Percentiles rank a stretch among this genome's conserved stretches.
These are phyloP conservation scores for Pichia scutulata DNA, from an alignment of 805 yeast species.

Conservation along the genomic window DNA sequence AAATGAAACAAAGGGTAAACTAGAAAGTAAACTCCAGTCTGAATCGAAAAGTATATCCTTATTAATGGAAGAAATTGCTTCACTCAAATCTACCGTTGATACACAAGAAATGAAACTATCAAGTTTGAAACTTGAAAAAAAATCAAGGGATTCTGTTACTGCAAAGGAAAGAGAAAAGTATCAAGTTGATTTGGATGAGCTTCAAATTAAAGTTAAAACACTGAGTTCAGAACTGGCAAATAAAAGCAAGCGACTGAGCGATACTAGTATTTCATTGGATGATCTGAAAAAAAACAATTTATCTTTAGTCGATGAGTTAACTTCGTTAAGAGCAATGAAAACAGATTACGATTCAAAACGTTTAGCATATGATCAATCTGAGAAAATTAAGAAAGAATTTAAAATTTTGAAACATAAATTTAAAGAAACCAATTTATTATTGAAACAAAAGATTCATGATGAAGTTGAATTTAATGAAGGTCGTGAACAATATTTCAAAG, in stretches of 20 bases:
- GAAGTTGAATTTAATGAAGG: constrained; percentile 36
- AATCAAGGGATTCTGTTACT: constrained; percentile 1
- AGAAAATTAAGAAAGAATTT: constrained; percentile 24
- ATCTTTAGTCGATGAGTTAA: constrained; percentile 22
- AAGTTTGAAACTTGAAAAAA: constrained; percentile 9
- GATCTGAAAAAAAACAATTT: neutral
- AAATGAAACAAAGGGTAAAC: neutral
- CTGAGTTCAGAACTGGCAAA: constrained; percentile 30
- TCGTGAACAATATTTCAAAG: constrained; percentile 35
- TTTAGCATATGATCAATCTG: constrained; percentile 23
- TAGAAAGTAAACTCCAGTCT: constrained; percentile 7
- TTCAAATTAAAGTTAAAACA: constrained; percentile 1
- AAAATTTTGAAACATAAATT: constrained; percentile 40
- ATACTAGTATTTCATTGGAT: neutral
- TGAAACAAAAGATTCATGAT: constrained; percentile 36
- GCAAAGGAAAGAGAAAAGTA: constrained; percentile 1
- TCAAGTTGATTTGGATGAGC: constrained; percentile 2
- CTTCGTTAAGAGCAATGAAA: constrained; percentile 30
- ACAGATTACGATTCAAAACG: constrained; percentile 14
- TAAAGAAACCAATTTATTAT: constrained; percentile 32
- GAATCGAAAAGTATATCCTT: constrained; percentile 8
- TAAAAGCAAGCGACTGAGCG: neutral
- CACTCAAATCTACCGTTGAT: constrained; percentile 22
- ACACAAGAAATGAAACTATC: constrained; percentile 30
- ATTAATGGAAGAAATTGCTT: constrained; percentile 25